Evolutionary conservation across 768 basidiomycete species (phyloP).

Genomic region (Pulveroboletus sp.): DNA sequence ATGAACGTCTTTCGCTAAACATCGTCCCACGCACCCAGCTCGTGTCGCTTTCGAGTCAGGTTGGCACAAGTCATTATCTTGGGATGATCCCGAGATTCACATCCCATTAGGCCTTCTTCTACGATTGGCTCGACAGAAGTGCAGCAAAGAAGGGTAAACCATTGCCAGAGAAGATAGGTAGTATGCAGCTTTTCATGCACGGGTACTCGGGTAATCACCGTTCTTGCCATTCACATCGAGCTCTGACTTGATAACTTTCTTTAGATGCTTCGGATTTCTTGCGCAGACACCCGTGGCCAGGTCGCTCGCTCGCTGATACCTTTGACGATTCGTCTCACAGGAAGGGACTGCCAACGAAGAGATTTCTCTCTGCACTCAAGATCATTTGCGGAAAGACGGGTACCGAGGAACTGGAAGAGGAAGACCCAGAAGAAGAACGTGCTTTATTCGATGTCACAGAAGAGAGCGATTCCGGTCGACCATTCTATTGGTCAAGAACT

Average conservation of each 20-base stretch:
- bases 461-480: constrained; percentile 46
- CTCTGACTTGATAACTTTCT: background rate
- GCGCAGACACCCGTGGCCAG: constrained; percentile 83
- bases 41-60: constrained; percentile 75
- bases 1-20: constrained; percentile 63
- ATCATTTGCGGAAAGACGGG: constrained; percentile 85
- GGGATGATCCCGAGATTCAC: constrained; percentile 1
- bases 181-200: constrained; percentile 84
- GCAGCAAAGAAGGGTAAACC: constrained; percentile 79
- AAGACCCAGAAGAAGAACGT: constrained; percentile 71
- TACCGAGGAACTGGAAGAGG: constrained; percentile 66
- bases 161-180: constrained; percentile 84
- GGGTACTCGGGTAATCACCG: constrained; percentile 61
- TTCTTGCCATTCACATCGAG: background rate
- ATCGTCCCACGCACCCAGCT: constrained; percentile 87
- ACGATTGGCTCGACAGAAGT: constrained; percentile 84
- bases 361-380: constrained; percentile 61
- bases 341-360: constrained; percentile 63
- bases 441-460: constrained; percentile 65
- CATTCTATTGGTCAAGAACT: constrained; percentile 78
- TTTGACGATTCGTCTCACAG: constrained; percentile 82
- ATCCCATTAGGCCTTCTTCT: constrained; percentile 71
- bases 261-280: constrained; percentile 88
- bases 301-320: constrained; percentile 76
- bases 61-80: constrained; percentile 14